Conservation (phyloP, 495 filamentous ascomycete genomes). For the Penicillium coprophilum region DNA sequence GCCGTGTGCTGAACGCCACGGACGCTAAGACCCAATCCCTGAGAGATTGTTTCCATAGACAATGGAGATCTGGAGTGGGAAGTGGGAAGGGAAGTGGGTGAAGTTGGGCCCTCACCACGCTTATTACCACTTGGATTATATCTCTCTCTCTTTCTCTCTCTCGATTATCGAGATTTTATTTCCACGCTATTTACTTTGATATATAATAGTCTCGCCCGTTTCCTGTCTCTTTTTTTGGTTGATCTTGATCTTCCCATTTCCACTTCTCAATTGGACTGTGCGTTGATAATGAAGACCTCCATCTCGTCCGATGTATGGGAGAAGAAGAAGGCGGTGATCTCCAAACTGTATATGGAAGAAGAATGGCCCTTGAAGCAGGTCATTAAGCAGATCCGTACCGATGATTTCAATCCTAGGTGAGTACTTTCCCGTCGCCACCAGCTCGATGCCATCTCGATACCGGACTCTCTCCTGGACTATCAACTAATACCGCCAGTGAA, state of each 20-base stretch:
- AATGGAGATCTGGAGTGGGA: not conserved
- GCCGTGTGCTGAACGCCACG: slow-evolving; percentile 19
- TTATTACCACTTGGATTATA: not conserved
- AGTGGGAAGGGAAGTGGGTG: not conserved
- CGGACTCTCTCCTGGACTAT: not conserved
- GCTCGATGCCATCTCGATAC: not conserved
- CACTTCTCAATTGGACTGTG: slow-evolving; percentile 8
- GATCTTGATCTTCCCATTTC: slow-evolving; percentile 4
- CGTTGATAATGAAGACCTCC: slow-evolving; percentile 43
- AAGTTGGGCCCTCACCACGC: not conserved
- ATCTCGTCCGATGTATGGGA: slow-evolving; percentile 52
- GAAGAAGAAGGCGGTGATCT: slow-evolving; percentile 49
- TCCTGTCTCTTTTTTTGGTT: slow-evolving; percentile 9
- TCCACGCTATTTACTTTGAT: not conserved
- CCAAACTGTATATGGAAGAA: slow-evolving; percentile 49
- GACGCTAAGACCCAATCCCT: not conserved
- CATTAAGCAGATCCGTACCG: slow-evolving; percentile 49
- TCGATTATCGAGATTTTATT: not conserved
- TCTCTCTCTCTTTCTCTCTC: too few relatives aligned
- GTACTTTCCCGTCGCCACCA: too few relatives aligned
- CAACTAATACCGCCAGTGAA: slow-evolving; percentile 31
- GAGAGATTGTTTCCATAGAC: not conserved
- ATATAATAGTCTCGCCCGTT: slow-evolving; percentile 11
- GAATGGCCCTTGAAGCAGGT: slow-evolving; percentile 53
- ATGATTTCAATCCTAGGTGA: slow-evolving; percentile 52